These are phyloP conservation scores for Penicillium pancosmium DNA, from an alignment of 495 filamentous ascomycete genomes.

Conservation along the genomic window DNA sequence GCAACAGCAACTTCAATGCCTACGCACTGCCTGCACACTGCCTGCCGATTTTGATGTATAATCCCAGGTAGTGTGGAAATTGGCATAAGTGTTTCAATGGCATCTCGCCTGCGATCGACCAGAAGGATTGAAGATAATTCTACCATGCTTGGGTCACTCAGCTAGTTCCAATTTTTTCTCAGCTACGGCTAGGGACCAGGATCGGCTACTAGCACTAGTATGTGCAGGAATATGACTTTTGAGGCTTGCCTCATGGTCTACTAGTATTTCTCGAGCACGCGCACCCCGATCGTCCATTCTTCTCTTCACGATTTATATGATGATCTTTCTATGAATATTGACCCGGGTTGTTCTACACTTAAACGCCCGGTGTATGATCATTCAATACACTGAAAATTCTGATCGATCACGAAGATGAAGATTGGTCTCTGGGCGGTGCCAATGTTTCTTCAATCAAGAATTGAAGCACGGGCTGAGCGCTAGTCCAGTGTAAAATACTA, in stretches of 20 bases:
- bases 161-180: too few relatives aligned
- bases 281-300: background rate
- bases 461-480: too few relatives aligned
- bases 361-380: slow-evolving; percentile 41
- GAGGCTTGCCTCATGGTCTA: background rate
- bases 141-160: too few relatives aligned
- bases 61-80: background rate
- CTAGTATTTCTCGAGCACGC: background rate
- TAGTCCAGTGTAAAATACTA: too few relatives aligned
- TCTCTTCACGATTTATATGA: slow-evolving; percentile 34
- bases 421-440: background rate
- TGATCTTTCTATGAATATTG: slow-evolving; percentile 44
- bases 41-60: background rate
- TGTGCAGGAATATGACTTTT: background rate
- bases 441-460: too few relatives aligned
- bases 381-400: slow-evolving; percentile 55
- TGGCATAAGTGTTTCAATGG: background rate
- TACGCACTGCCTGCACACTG: background rate
- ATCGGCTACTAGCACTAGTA: too few relatives aligned
- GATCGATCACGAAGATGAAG: slow-evolving; percentile 33
- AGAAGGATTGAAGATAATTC: too few relatives aligned
- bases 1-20: background rate
- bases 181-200: too few relatives aligned
- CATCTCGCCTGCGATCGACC: too few relatives aligned
- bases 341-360: slow-evolving; percentile 38